phyloP scores from a whole-genome alignment of 441 rosid genomes.

The Gossypium laxum region DNA sequence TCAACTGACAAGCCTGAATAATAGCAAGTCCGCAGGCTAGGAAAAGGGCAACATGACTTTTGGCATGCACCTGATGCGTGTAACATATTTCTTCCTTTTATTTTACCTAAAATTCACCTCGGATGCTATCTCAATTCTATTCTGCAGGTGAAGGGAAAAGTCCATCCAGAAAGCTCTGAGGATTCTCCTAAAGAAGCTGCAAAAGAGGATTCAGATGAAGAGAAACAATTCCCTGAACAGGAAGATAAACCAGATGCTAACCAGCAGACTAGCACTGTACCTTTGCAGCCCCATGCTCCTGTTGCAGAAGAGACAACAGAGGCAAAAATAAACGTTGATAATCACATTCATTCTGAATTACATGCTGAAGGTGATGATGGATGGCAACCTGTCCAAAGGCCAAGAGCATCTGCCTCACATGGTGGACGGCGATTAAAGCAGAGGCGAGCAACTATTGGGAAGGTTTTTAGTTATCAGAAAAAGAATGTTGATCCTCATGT shows the following conservation, averaged over 20 bases:
- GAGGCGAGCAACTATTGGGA: constrained; percentile 71
- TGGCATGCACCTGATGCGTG: neutral
- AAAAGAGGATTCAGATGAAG: constrained; percentile 55
- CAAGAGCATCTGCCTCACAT: constrained; percentile 62
- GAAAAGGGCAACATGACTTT: neutral
- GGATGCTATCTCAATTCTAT: constrained; percentile 5
- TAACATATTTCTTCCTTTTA: neutral
- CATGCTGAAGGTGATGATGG: constrained; percentile 79
- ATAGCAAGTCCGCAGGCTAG: neutral
- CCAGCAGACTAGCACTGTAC: constrained; percentile 28
- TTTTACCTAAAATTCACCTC: constrained; percentile 7
- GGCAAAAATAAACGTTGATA: constrained; percentile 25
- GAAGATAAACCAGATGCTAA: constrained; percentile 28
- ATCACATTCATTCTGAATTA: constrained; percentile 34
- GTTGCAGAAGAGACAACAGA: constrained; percentile 30
- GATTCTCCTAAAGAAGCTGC: constrained; percentile 30
- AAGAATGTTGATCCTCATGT: constrained; percentile 47
- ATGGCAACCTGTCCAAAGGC: constrained; percentile 97
- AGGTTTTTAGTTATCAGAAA: constrained; percentile 62
- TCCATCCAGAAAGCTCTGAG: constrained; percentile 27
- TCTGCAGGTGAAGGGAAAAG: constrained; percentile 47
- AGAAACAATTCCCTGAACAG: constrained; percentile 28
- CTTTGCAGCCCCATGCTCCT: constrained; percentile 32
- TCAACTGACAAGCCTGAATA: neutral
- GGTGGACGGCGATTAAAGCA: constrained; percentile 77